phyloP scores from a whole-genome alignment of 139 green algal species.

The Chlorella vulgaris region DNA sequence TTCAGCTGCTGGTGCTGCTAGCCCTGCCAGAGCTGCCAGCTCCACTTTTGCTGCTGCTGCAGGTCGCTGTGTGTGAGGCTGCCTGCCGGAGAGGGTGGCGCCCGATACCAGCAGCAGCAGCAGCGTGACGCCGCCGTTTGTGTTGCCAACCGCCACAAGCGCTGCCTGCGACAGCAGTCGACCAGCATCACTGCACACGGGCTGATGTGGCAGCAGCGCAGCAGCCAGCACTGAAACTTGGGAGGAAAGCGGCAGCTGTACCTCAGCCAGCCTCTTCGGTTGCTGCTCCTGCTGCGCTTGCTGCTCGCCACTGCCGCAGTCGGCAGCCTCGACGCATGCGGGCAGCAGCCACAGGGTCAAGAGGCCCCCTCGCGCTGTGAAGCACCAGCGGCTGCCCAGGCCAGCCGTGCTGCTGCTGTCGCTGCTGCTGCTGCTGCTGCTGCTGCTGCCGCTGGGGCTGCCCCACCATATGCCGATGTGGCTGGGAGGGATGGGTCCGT shows the following conservation, averaged over 20 bases:
- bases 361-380: not conserved
- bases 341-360: constrained; percentile 18
- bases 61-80: not conserved
- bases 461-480: constrained; percentile 14
- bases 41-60: not conserved
- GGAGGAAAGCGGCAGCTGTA: not conserved
- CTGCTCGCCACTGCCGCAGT: too few relatives aligned
- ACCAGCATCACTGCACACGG: too few relatives aligned
- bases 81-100: not conserved
- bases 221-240: not conserved
- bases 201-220: not conserved
- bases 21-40: too few relatives aligned
- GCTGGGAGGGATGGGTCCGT: not conserved
- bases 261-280: not conserved
- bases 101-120: constrained; percentile 5
- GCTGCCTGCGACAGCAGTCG: not conserved
- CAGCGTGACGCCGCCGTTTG: not conserved
- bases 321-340: not conserved
- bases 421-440: not conserved
- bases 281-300: constrained; percentile 8
- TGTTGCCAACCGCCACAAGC: constrained; percentile 17
- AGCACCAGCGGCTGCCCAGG: constrained; percentile 5
- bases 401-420: not conserved
- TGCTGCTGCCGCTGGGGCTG: constrained; percentile 7
- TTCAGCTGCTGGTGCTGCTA: not conserved